Evolutionary conservation across 306 rosid species (phyloP).

Genomic region (Mimosa bimucronata): DNA sequence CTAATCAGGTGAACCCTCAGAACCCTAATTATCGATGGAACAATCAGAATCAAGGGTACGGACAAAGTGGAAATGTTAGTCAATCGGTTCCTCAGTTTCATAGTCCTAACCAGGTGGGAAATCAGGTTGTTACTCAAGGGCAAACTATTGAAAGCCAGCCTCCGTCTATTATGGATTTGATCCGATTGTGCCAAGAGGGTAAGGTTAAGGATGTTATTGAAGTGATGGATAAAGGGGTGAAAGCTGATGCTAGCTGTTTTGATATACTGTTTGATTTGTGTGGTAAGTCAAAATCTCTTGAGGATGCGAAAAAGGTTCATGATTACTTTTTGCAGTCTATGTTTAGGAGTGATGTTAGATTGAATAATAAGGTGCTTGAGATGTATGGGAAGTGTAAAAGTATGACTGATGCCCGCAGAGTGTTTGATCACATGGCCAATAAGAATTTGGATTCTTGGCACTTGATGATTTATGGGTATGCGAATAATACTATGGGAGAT

Average conservation of each 20-base stretch:
- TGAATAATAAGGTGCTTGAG: conserved; percentile 70
- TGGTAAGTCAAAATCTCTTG: conserved; percentile 62
- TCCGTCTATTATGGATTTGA: conserved; percentile 57
- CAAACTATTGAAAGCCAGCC: conserved; percentile 37
- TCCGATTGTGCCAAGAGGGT: conserved; percentile 62
- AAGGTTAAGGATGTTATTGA: conserved; percentile 68
- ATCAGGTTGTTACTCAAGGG: conserved; percentile 41
- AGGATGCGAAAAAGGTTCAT: conserved; percentile 77
- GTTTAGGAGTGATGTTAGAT: conserved; percentile 59
- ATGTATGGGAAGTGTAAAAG: conserved; percentile 68
- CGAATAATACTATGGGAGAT: conserved; percentile 67
- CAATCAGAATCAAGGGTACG: conserved; percentile 37
- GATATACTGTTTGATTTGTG: conserved; percentile 56
- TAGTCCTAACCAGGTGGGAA: conserved; percentile 46
- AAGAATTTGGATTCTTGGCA: conserved; percentile 76
- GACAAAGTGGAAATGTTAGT: conserved; percentile 35
- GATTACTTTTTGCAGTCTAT: conserved; percentile 79
- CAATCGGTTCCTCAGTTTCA: conserved; percentile 33
- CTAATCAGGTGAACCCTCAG: conserved; percentile 33
- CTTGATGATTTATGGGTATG: conserved; percentile 72
- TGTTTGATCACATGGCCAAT: conserved; percentile 84
- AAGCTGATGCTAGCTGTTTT: conserved; percentile 1
- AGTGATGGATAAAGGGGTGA: conserved; percentile 2
- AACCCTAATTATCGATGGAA: conserved; percentile 38
- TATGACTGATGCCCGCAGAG: conserved; percentile 54